Conservation (phyloP, 2,329 filamentous ascomycete species). For the Colletotrichum neosansevieriae region DNA sequence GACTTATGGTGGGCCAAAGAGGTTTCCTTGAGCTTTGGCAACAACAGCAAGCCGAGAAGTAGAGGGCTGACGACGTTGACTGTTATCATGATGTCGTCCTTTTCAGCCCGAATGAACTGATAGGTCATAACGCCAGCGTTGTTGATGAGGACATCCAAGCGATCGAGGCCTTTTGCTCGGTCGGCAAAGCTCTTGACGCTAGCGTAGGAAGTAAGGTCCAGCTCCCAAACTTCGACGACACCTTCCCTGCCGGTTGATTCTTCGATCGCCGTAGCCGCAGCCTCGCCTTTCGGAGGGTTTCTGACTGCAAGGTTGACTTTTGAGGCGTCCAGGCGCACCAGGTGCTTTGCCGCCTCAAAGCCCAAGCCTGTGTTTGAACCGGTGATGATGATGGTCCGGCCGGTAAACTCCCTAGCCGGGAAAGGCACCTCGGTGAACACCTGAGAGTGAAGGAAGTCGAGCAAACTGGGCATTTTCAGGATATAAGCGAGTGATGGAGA, state of each 20-base stretch:
- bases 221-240: conserved; percentile 55
- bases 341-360: conserved; percentile 11
- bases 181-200: conserved; percentile 52
- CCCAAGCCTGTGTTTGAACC: conserved; percentile 30
- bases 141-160: conserved; percentile 54
- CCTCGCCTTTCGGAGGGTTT: conserved; percentile 52
- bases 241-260: conserved; percentile 42
- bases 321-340: conserved; percentile 45
- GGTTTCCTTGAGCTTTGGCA: conserved; percentile 55
- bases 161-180: conserved; percentile 47
- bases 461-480: no score
- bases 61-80: conserved; percentile 61
- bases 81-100: conserved; percentile 55
- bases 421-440: neutral
- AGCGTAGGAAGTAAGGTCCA: conserved; percentile 57
- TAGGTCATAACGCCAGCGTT: conserved; percentile 47
- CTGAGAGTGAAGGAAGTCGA: conserved; percentile 1
- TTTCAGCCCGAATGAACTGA: conserved; percentile 46
- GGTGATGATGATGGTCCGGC: conserved; percentile 30
- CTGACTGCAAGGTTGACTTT: conserved; percentile 58
- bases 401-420: neutral
- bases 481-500: no score
- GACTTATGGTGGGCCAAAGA: conserved; percentile 46
- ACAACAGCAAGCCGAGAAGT: conserved; percentile 55
- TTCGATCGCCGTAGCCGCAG: conserved; percentile 52